Evolutionary conservation across 163 green algal species (phyloP).

Genomic region (Prototheca cutis): DNA sequence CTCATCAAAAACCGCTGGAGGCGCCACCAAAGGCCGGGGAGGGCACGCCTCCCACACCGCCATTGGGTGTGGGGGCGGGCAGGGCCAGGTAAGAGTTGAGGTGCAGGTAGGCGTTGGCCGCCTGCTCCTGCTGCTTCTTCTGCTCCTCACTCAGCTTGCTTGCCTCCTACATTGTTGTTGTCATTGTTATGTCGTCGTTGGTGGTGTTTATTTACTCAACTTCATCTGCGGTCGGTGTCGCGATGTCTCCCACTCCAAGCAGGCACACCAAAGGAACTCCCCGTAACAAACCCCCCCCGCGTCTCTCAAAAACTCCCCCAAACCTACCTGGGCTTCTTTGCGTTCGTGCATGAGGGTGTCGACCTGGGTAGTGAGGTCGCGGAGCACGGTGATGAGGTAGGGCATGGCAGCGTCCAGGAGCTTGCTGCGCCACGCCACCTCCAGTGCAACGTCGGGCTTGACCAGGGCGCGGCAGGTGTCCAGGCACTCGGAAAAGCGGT

Average conservation of each 20-base stretch:
- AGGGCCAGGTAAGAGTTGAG: slow-evolving; percentile 34
- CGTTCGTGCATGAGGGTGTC: slow-evolving; percentile 82
- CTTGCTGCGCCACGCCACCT: slow-evolving; percentile 89
- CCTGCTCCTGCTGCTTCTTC: slow-evolving; percentile 54
- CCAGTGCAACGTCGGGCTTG: slow-evolving; percentile 83
- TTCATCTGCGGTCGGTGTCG: too few species aligned
- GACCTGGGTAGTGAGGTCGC: slow-evolving; percentile 86
- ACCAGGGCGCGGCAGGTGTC: slow-evolving; percentile 98
- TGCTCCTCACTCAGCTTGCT: slow-evolving; percentile 28
- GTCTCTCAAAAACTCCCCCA: too few species aligned
- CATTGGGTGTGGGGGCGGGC: neutral
- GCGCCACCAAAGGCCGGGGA: neutral
- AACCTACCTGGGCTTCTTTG: slow-evolving; percentile 36
- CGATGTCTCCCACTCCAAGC: too few species aligned
- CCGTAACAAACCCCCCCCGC: slow-evolving; percentile 12
- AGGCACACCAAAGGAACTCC: too few species aligned
- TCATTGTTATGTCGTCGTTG: too few species aligned
- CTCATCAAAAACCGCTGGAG: neutral
- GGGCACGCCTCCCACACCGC: too few species aligned
- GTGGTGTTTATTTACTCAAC: too few species aligned
- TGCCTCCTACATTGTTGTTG: too few species aligned
- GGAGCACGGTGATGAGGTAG: slow-evolving; percentile 88
- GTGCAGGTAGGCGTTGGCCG: slow-evolving; percentile 63
- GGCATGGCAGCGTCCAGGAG: slow-evolving; percentile 87
- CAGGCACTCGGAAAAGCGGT: slow-evolving; percentile 89